These are phyloP conservation scores for Paecilomyces sp. DNA, from an alignment of 2,329 filamentous ascomycete genomes.

Conservation along the genomic window DNA sequence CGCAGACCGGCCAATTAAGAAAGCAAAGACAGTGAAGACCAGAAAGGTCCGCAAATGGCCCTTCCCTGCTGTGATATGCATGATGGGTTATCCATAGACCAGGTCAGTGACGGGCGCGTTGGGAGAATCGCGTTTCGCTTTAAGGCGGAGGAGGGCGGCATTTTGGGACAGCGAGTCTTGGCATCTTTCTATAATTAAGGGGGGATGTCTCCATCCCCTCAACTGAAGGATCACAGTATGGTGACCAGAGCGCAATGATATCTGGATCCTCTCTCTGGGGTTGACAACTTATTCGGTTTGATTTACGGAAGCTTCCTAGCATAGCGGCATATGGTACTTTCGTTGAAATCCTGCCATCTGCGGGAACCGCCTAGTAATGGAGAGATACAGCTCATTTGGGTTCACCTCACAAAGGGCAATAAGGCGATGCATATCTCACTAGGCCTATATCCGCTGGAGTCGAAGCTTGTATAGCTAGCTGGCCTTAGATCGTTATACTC, in stretches of 20 bases:
- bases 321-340: neutral
- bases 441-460: neutral
- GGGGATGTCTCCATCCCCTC: neutral
- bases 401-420: neutral
- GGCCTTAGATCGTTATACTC: neutral
- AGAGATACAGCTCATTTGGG: neutral
- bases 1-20: constrained; percentile 32
- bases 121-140: constrained; percentile 7
- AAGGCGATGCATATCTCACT: neutral
- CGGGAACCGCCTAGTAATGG: neutral
- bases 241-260: neutral
- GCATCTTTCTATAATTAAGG: constrained; percentile 2
- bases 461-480: neutral
- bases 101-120: constrained; percentile 1
- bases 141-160: constrained; percentile 9
- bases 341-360: neutral
- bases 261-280: neutral
- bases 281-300: neutral
- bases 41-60: constrained; percentile 16
- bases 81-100: constrained; percentile 11
- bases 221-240: neutral
- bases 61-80: constrained; percentile 16
- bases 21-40: constrained; percentile 23
- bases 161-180: constrained; percentile 5
- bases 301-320: neutral